Evolutionary conservation across 345 rosid species (phyloP).

Genomic region (Populus simonii): DNA sequence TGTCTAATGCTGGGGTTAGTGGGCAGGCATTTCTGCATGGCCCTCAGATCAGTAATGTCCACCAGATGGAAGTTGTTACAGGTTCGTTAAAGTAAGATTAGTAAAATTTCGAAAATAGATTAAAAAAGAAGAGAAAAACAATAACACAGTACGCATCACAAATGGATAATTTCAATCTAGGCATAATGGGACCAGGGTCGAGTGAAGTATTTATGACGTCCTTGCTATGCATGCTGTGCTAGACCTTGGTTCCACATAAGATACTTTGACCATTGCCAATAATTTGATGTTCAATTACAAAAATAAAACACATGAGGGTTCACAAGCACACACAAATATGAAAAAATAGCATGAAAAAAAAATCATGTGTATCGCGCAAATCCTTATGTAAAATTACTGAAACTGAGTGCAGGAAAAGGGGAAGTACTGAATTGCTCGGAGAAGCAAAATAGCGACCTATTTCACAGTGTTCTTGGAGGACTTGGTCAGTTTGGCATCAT

Average conservation of each 20-base stretch:
- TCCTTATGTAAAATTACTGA: slow-evolving; percentile 18
- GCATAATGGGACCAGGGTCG: slow-evolving; percentile 5
- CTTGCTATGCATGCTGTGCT: slow-evolving; percentile 16
- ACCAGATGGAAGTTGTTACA: slow-evolving; percentile 31
- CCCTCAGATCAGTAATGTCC: slow-evolving; percentile 34
- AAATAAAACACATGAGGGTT: background rate
- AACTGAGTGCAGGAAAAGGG: slow-evolving; percentile 30
- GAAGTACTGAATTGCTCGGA: slow-evolving; percentile 27
- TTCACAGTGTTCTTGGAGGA: slow-evolving; percentile 34
- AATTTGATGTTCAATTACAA: background rate
- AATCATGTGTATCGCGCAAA: slow-evolving; percentile 2
- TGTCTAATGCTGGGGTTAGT: slow-evolving; percentile 36
- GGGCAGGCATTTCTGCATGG: slow-evolving; percentile 37
- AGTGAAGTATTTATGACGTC: slow-evolving; percentile 5
- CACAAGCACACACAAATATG: background rate
- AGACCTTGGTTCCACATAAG: slow-evolving; percentile 7
- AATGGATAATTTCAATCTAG: slow-evolving; percentile 9
- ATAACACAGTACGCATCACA: background rate
- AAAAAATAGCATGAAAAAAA: background rate
- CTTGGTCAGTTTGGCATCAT: slow-evolving; percentile 40
- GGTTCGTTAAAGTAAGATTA: slow-evolving; percentile 13
- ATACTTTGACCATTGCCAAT: slow-evolving; percentile 4
- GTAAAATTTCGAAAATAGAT: slow-evolving; percentile 16
- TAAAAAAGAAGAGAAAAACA: background rate
- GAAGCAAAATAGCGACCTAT: slow-evolving; percentile 23